Evolutionary conservation across 805 yeast species (phyloP).

Genomic region (Candida vaughaniae): DNA sequence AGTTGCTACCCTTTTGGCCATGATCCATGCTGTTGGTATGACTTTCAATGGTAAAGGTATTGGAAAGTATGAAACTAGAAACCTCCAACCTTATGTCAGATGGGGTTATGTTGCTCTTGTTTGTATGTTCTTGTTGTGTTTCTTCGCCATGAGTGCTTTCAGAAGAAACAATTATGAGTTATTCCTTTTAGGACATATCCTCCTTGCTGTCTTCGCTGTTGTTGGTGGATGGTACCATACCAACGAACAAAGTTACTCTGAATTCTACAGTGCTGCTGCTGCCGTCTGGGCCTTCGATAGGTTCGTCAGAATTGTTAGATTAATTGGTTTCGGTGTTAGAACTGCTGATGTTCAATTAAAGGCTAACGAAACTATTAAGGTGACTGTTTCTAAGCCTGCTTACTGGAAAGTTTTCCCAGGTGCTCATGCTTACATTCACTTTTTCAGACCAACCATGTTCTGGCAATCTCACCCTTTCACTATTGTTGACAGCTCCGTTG

Average conservation of each 20-base stretch:
- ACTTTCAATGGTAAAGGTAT: conserved; percentile 44
- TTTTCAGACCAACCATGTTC: conserved; percentile 37
- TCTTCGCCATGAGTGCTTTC: conserved; percentile 46
- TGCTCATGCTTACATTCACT: conserved; percentile 38
- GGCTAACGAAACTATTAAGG: conserved; percentile 44
- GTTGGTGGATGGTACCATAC: conserved; percentile 60
- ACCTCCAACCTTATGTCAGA: conserved; percentile 25
- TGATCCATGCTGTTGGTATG: conserved; percentile 60
- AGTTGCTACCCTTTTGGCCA: conserved; percentile 44
- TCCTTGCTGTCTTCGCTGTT: conserved; percentile 41
- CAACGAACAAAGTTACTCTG: conserved; percentile 21
- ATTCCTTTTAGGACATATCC: conserved; percentile 22
- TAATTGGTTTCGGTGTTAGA: conserved; percentile 31
- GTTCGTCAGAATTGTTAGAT: conserved; percentile 27
- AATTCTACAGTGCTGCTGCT: conserved; percentile 27
- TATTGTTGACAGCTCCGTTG: conserved; percentile 22
- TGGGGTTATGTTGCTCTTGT: conserved; percentile 35
- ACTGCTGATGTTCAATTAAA: conserved; percentile 34
- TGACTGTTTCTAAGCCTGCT: conserved; percentile 47
- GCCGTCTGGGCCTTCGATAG: conserved; percentile 41
- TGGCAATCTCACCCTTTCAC: conserved; percentile 51
- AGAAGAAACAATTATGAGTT: conserved; percentile 64
- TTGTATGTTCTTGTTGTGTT: conserved; percentile 20
- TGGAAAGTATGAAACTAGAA: conserved; percentile 32
- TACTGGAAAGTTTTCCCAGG: conserved; percentile 44